Percentiles rank a stretch among this genome's conserved stretches.
Conservation (phyloP, 495 filamentous ascomycete species). For the Trichoderma parareesei region DNA sequence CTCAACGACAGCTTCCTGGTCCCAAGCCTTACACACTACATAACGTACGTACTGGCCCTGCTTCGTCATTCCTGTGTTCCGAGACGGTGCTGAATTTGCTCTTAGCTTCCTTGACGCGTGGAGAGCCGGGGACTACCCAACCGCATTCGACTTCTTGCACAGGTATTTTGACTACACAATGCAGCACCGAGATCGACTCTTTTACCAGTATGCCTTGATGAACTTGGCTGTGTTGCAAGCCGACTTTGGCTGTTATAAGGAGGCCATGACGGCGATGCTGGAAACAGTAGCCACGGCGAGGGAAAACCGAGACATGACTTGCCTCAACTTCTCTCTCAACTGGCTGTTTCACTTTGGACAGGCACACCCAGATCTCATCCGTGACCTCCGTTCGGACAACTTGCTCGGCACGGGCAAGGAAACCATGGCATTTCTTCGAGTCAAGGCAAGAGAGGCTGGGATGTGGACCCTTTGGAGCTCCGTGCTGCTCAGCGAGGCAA, state of each 20-base stretch:
- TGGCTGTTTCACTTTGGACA: constrained; percentile 96
- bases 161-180: constrained; percentile 97
- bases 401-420: constrained; percentile 75
- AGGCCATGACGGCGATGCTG: constrained; percentile 87
- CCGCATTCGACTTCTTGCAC: constrained; percentile 84
- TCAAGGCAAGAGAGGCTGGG: constrained; percentile 78
- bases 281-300: constrained; percentile 86
- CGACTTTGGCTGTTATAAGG: constrained; percentile 85
- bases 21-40: constrained; percentile 69
- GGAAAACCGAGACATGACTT: constrained; percentile 85
- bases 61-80: constrained; percentile 10
- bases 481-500: constrained; percentile 79
- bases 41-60: constrained; percentile 45
- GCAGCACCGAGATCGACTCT: constrained; percentile 71
- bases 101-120: constrained; percentile 83
- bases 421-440: constrained; percentile 73
- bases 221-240: constrained; percentile 90
- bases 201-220: constrained; percentile 94
- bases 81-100: constrained; percentile 10
- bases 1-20: constrained; percentile 55
- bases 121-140: constrained; percentile 83
- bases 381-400: constrained; percentile 58
- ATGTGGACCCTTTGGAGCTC: constrained; percentile 85
- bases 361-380: constrained; percentile 69
- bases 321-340: constrained; percentile 89